Percentiles rank a stretch among this genome's conserved stretches.
Conservation (phyloP, 306 rosid genomes). For the Inga oerstediana region DNA sequence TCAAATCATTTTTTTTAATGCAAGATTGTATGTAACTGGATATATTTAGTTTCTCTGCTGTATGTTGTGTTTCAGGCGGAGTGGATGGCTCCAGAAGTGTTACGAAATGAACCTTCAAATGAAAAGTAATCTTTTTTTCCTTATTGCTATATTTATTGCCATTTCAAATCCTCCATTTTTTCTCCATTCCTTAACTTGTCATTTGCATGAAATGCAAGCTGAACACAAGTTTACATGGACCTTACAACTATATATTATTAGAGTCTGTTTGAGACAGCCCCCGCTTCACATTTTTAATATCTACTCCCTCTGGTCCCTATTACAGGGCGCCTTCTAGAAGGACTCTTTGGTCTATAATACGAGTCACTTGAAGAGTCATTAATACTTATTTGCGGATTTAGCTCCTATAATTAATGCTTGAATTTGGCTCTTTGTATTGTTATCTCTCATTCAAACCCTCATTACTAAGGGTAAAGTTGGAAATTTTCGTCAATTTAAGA, state of each 20-base stretch:
- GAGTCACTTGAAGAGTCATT: too few species aligned
- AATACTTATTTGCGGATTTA: too few species aligned
- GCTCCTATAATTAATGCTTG: too few species aligned
- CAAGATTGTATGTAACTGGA: conserved; percentile 18
- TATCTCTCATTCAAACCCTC: too few species aligned
- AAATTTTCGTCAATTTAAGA: too few species aligned
- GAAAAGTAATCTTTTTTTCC: conserved; percentile 71
- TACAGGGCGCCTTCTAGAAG: too few species aligned
- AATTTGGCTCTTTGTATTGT: too few species aligned
- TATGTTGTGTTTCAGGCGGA: conserved; percentile 76
- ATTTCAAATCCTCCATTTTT: not conserved
- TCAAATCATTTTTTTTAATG: conserved; percentile 15
- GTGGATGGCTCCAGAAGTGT: conserved; percentile 99
- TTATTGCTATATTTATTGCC: conserved; percentile 23
- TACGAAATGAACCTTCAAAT: conserved; percentile 94
- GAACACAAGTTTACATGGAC: not conserved
- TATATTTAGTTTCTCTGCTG: conserved; percentile 38
- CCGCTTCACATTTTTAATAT: not conserved
- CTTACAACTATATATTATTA: not conserved
- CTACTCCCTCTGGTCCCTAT: not conserved
- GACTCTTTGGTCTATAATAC: too few species aligned
- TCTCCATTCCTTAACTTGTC: conserved; percentile 10
- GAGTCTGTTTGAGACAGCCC: not conserved
- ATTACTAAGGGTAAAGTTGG: too few species aligned
- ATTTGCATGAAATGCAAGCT: conserved; percentile 2